A percentile compares a stretch with the other conserved stretches of the same genome.
phyloP scores from a whole-genome alignment of 2,329 filamentous ascomycete genomes.

The Pseudogymnoascus verrucosus region DNA sequence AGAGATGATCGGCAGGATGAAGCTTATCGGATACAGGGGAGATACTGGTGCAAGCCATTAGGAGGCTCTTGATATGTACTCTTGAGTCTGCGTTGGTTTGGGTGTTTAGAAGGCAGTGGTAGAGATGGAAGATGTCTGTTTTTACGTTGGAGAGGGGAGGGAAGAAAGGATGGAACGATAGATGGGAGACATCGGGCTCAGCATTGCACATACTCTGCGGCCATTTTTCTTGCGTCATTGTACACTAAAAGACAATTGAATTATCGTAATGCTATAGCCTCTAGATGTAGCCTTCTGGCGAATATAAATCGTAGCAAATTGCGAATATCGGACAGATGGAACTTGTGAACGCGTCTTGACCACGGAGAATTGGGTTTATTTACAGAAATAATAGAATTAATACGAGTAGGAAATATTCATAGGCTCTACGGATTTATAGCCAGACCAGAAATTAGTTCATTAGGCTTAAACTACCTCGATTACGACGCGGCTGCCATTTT shows the following conservation, averaged over 20 bases:
- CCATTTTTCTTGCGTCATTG: constrained; percentile 6
- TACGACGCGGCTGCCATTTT: neutral
- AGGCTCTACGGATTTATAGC: neutral
- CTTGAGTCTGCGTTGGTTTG: neutral
- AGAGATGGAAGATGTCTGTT: neutral
- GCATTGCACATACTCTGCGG: constrained; percentile 9
- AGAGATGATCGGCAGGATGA: constrained; percentile 92
- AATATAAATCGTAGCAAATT: neutral
- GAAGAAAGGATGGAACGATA: constrained; percentile 6
- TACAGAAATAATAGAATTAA: neutral
- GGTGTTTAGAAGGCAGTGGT: neutral
- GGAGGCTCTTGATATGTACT: constrained; percentile 10
- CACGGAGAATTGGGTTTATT: neutral
- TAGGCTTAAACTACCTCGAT: neutral
- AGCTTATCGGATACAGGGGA: constrained; percentile 87
- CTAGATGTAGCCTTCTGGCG: neutral
- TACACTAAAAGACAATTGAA: constrained; percentile 8
- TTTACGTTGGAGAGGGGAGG: neutral
- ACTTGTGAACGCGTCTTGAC: neutral
- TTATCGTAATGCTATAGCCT: constrained; percentile 8
- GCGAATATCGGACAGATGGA: neutral
- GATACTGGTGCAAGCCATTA: constrained; percentile 53
- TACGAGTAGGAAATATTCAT: neutral
- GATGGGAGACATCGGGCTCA: constrained; percentile 2
- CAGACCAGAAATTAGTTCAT: neutral